Conservation (phyloP, 176 grass and related monocot genomes). For the Oryza meyeriana region DNA sequence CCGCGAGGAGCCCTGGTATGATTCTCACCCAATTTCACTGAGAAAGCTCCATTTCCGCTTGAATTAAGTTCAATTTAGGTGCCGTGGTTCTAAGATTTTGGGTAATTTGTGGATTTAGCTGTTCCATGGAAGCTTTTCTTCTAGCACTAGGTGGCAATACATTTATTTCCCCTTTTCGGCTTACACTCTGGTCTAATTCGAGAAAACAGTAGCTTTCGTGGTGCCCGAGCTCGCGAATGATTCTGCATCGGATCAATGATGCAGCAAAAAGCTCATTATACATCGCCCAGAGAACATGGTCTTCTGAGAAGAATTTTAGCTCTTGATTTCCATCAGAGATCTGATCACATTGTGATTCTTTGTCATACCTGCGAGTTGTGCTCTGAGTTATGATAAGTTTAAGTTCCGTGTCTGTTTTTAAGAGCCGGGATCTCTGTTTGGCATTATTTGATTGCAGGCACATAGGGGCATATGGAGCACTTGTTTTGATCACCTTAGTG, state of each 20-base stretch:
- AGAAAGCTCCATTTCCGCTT: neutral
- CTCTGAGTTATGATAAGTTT: neutral
- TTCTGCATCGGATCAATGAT: neutral
- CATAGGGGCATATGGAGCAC: slow-evolving; percentile 52
- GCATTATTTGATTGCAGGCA: slow-evolving; percentile 58
- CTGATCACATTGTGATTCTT: neutral
- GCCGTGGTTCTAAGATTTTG: neutral
- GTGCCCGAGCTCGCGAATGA: neutral
- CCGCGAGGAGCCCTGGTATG: slow-evolving; percentile 65
- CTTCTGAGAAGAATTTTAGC: neutral
- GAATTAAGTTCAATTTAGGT: neutral
- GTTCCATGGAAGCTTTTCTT: neutral
- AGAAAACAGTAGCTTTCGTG: neutral
- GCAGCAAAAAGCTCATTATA: neutral
- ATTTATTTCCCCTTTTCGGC: neutral
- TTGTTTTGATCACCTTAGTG: slow-evolving; percentile 58
- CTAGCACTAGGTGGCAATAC: neutral
- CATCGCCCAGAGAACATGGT: neutral
- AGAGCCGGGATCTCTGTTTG: neutral
- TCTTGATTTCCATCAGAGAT: neutral
- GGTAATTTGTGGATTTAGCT: neutral
- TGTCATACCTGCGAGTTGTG: neutral
- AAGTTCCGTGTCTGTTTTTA: neutral
- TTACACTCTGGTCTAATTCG: neutral
- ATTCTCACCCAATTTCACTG: slow-evolving; percentile 5